These are phyloP conservation scores for Trichomonas gallinae DNA, from an alignment of 208 protist genomes.

Conservation along the genomic window DNA sequence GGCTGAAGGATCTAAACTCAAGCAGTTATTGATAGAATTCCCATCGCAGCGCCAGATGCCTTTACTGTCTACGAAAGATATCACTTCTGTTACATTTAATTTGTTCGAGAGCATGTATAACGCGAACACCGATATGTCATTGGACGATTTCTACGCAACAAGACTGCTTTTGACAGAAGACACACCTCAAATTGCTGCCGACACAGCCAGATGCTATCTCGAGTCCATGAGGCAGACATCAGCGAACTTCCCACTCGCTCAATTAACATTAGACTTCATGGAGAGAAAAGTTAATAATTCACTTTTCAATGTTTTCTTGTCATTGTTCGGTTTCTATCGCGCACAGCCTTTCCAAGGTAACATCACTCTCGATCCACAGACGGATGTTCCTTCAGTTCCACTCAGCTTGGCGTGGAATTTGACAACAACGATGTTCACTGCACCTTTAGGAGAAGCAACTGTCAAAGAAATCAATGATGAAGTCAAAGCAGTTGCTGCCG, in stretches of 20 bases:
- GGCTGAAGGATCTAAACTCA: background rate
- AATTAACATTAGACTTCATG: background rate
- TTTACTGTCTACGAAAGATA: background rate
- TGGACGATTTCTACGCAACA: conserved; percentile 1
- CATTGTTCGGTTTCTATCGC: background rate
- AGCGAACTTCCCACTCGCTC: background rate
- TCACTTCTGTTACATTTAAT: background rate
- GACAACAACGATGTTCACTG: background rate
- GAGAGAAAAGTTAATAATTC: background rate
- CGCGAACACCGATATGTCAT: background rate
- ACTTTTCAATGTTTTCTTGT: background rate
- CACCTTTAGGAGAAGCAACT: background rate
- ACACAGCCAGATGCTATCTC: background rate
- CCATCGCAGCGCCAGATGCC: background rate
- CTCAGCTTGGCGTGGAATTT: background rate
- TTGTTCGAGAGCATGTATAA: background rate
- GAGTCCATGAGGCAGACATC: background rate
- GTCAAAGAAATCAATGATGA: background rate
- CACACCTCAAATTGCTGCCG: background rate
- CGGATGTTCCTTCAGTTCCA: background rate
- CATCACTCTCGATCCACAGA: background rate
- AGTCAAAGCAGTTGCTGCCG: background rate
- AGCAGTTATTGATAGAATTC: background rate
- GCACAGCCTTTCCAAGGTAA: background rate
- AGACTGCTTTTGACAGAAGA: background rate